These are phyloP conservation scores for Globisporangium abappressorium DNA, from an alignment of 352 stramenopile genomes.

Conservation along the genomic window DNA sequence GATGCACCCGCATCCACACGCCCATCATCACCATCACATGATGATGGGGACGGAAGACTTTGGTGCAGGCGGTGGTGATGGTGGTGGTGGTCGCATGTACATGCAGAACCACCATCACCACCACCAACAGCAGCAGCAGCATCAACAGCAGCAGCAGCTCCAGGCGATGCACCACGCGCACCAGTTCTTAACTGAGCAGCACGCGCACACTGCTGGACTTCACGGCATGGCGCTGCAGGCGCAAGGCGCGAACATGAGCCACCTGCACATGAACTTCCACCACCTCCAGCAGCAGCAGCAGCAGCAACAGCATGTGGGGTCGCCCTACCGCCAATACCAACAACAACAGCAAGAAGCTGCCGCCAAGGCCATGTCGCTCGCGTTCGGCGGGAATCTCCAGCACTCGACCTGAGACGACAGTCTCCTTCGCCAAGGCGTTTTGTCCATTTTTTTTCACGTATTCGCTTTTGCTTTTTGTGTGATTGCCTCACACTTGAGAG, in stretches of 20 bases:
- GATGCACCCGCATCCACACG: conserved; percentile 9
- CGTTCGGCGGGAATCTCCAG: neutral
- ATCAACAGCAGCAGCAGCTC: conserved; percentile 15
- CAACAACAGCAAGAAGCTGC: conserved; percentile 15
- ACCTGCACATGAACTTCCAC: conserved; percentile 11
- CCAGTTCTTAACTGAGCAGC: conserved; percentile 15
- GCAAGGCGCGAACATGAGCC: conserved; percentile 1
- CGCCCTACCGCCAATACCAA: conserved; percentile 21
- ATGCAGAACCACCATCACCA: conserved; percentile 18
- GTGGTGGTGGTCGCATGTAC: conserved; percentile 8
- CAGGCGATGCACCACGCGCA: conserved; percentile 21
- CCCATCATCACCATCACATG: conserved; percentile 21
- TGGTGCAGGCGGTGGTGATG: neutral
- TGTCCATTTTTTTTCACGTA: neutral
- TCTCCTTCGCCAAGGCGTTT: neutral
- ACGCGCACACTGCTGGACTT: neutral
- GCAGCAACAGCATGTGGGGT: conserved; percentile 12
- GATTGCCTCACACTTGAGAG: neutral
- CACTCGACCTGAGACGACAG: conserved; percentile 1
- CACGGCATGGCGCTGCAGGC: neutral
- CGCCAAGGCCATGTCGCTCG: conserved; percentile 5
- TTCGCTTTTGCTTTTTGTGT: neutral
- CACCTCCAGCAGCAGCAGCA: conserved; percentile 11
- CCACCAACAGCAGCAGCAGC: conserved; percentile 15
- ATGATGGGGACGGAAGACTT: conserved; percentile 17